Percentiles rank a stretch among this genome's conserved stretches.
Evolutionary conservation across 345 rosid species (phyloP).

Genomic region (Alliaria petiolata): DNA sequence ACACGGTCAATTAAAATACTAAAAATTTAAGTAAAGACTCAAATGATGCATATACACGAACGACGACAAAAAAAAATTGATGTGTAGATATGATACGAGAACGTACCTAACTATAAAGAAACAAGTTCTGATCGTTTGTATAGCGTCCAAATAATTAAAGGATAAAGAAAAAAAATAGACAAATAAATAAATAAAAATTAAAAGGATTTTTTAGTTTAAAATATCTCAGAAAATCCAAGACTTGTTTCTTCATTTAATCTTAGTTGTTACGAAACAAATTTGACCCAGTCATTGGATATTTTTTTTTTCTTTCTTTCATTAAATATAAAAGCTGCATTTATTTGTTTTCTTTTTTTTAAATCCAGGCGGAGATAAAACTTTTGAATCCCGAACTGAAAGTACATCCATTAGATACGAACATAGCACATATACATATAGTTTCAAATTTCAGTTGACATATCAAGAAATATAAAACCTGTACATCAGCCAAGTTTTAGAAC

Average conservation of each 20-base stretch:
- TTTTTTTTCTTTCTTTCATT: background rate
- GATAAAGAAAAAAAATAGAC: too few species aligned
- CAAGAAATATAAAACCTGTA: background rate
- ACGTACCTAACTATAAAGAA: conserved; percentile 1
- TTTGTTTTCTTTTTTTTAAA: background rate
- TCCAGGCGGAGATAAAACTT: background rate
- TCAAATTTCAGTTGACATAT: background rate
- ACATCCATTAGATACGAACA: background rate
- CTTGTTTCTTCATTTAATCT: background rate
- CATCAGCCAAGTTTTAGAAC: background rate
- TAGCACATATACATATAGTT: background rate
- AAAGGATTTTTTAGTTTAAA: background rate
- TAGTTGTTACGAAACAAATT: background rate
- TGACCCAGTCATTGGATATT: background rate
- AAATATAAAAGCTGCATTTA: background rate
- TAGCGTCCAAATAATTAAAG: background rate
- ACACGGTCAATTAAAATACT: background rate
- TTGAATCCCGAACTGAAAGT: background rate
- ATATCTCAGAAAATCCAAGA: background rate
- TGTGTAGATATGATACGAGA: background rate
- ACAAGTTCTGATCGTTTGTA: background rate
- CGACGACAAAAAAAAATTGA: background rate
- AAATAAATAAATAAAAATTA: too few species aligned
- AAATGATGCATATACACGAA: background rate
- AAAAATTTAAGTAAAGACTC: background rate